phyloP scores from a whole-genome alignment of 306 rosid genomes.

The Pueraria montana region DNA sequence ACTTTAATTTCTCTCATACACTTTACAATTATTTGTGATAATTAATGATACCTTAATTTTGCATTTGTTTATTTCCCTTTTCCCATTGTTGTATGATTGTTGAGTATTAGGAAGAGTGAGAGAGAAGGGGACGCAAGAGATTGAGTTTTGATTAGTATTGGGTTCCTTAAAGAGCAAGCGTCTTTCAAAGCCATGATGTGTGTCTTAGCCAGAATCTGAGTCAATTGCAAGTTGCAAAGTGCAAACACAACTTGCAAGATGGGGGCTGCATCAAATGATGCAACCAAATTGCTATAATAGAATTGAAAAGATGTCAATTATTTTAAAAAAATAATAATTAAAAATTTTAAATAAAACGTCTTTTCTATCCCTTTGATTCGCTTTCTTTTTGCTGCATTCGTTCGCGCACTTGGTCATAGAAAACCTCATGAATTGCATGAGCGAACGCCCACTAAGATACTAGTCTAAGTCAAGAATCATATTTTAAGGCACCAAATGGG shows the following conservation, averaged over 20 bases:
- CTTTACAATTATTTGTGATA: neutral
- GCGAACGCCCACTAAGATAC: slow-evolving; percentile 39
- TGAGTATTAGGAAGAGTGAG: neutral
- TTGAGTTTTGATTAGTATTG: slow-evolving; percentile 19
- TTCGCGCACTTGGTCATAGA: slow-evolving; percentile 48
- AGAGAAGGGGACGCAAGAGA: neutral
- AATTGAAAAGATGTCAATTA: slow-evolving; percentile 45
- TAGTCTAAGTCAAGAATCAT: slow-evolving; percentile 51
- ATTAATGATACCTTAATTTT: slow-evolving; percentile 12
- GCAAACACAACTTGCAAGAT: slow-evolving; percentile 49
- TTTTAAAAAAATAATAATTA: neutral
- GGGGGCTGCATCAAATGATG: slow-evolving; percentile 54
- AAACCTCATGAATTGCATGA: slow-evolving; percentile 59
- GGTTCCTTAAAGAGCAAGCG: slow-evolving; percentile 49
- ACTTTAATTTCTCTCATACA: neutral
- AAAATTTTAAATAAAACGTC: neutral
- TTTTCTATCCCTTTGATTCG: slow-evolving; percentile 48
- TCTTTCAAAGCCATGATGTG: slow-evolving; percentile 53
- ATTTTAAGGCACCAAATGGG: slow-evolving; percentile 24
- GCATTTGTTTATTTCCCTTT: neutral
- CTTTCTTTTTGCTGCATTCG: slow-evolving; percentile 46
- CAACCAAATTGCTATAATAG: slow-evolving; percentile 46
- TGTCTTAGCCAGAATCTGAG: slow-evolving; percentile 41
- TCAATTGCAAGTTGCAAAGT: slow-evolving; percentile 48
- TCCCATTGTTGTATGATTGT: neutral